A percentile compares a stretch with the other conserved stretches of the same genome.
These are phyloP conservation scores for Acidomyces sp. DNA, from an alignment of 495 filamentous ascomycete genomes.

Conservation along the genomic window DNA sequence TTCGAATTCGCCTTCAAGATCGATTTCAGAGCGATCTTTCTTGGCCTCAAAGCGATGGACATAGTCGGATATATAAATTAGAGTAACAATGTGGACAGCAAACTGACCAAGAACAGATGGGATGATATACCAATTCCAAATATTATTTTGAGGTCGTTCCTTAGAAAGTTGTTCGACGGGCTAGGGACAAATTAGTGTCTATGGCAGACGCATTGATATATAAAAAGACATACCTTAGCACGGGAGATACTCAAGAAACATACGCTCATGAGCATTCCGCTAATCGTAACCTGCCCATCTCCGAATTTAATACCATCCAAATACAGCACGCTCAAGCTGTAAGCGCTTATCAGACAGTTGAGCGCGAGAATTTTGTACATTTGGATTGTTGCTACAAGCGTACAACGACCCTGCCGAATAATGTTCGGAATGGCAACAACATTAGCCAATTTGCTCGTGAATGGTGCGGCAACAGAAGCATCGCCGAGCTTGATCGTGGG, in stretches of 20 bases:
- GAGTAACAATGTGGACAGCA: constrained; percentile 82
- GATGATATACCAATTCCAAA: constrained; percentile 98
- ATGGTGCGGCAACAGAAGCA: constrained; percentile 91
- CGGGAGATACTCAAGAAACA: constrained; percentile 96
- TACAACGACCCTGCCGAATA: constrained; percentile 91
- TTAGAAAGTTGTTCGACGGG: constrained; percentile 91
- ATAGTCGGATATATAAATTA: constrained; percentile 87
- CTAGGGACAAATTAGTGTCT: constrained; percentile 27
- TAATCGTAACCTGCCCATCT: constrained; percentile 96
- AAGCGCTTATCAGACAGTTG: constrained; percentile 96
- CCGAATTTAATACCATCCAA: constrained; percentile 98
- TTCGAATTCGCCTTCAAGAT: constrained; percentile 89
- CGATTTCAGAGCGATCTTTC: constrained; percentile 45
- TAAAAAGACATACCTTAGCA: constrained; percentile 47
- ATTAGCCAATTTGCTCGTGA: constrained; percentile 94
- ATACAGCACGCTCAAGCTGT: constrained; percentile 92
- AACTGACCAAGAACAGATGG: constrained; percentile 96
- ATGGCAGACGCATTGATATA: background rate
- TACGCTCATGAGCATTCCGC: constrained; percentile 99
- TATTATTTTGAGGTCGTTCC: constrained; percentile 94
- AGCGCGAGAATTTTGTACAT: constrained; percentile 99
- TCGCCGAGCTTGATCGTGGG: constrained; percentile 96
- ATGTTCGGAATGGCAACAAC: constrained; percentile 98
- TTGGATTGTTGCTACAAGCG: constrained; percentile 93
- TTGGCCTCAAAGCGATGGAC: constrained; percentile 75